Base-by-base conservation (phyloP, 2,329 filamentous ascomycete genomes). In the Apiospora arundinis region DNA sequence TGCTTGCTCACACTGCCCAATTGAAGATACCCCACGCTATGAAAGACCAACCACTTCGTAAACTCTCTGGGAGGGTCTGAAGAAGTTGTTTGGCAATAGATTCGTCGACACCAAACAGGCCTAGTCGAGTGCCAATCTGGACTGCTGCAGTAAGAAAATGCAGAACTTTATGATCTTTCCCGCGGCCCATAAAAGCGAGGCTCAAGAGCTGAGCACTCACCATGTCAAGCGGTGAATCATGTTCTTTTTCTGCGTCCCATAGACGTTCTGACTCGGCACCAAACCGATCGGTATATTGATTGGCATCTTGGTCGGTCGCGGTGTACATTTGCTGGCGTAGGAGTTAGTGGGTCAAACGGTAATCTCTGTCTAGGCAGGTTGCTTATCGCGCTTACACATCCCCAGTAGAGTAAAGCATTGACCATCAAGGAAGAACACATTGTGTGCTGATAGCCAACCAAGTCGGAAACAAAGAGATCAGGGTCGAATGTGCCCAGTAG, bases 381-480 rank as follows among this genome's bases (percentile, higher is more conserved):
- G 52, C 23, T 21, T 9, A 8, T 32, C 56, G 25, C 52, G 78
- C 80, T 77, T 74, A 82, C 81, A 70, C 76, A 79, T 25, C 77
- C 78, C 71, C 81, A 75, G 69, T 78, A 81, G 70, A 82, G 75
- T 9, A 82, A 70, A 2, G 81, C 75, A 46, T 79, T 79, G 18
- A 83, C 80, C 0, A 83, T 71, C 8, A 83, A 77, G 1, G 74
- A 73, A 2, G 80, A 81, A 60, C 81, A 83, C 68, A 77, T 77
- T 0, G 73, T 71, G 2, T 69, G 65, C 12, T 71, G 70, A 2
- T 74, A 69, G 18, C 70, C 66, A 1, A 80, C 72, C 2, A 84
- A 73, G 70, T 83, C 78, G 16, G 74, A 65, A 23, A 83, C 70
- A 44, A 84, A 82, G 0, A 82, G 72, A 23, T 75, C n/a, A 0